A percentile compares a stretch with the other conserved stretches of the same genome.
Conservation (phyloP, 148 eudicot genomes). For the Drosera capensis region DNA sequence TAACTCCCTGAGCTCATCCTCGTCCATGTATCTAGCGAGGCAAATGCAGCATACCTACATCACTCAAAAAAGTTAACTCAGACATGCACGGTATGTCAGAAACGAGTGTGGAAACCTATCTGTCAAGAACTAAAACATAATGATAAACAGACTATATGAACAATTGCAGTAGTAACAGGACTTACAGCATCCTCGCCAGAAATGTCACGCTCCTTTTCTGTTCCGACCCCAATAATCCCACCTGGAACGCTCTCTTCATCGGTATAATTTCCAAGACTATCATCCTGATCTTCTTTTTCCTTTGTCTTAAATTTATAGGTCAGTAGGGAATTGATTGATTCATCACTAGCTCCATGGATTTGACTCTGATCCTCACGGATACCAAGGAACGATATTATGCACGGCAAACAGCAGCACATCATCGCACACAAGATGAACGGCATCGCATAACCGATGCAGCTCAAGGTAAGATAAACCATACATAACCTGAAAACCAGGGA, state of each 20-base stretch:
- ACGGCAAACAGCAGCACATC: constrained; percentile 49
- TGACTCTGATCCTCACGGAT: constrained; percentile 29
- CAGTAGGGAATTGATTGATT: constrained; percentile 34
- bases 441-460: constrained; percentile 45
- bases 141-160: too few relatives aligned
- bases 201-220: constrained; percentile 32
- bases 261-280: constrained; percentile 8
- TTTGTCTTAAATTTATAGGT: constrained; percentile 26
- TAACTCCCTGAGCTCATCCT: constrained; percentile 34
- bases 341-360: constrained; percentile 35
- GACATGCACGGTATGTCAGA: not conserved
- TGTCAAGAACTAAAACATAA: not conserved
- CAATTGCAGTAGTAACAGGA: too few relatives aligned
- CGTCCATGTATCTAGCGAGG: constrained; percentile 26
- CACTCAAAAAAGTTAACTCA: too few relatives aligned
- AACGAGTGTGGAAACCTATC: not conserved
- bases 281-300: constrained; percentile 13
- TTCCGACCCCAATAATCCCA: constrained; percentile 33
- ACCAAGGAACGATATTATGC: constrained; percentile 37
- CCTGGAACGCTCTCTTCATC: constrained; percentile 18
- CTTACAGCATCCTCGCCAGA: constrained; percentile 48
- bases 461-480: constrained; percentile 32
- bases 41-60: constrained; percentile 37
- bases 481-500: constrained; percentile 28
- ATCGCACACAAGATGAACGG: constrained; percentile 36